Evolutionary conservation across 2,329 filamentous ascomycete genomes (phyloP), one percentile per base, ranked within the genome.

Genomic region (Botrytis galanthina): DNA sequence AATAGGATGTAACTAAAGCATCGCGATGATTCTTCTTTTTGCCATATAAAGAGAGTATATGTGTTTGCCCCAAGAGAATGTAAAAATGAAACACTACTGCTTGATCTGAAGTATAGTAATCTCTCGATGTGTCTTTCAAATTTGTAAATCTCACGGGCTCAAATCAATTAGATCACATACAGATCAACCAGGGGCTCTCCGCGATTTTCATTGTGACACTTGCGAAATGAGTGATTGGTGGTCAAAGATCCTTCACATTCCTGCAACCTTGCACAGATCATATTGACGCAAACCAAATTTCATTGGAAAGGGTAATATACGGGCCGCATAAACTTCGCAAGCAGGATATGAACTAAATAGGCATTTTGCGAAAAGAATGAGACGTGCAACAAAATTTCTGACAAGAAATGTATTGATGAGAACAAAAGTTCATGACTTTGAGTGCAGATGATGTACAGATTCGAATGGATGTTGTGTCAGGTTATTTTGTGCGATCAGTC

Each of bases 301-400:
- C 8, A 42, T 57, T 42, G 54, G 54, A 70, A 70, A 46, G 39
- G 39, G n/a, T 61, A 70, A 70, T 46, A 42, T 42, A 68, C 66
- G 37, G 46, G n/a, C 48, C 26, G n/a, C 35, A 51, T 18, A 29
- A 35, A 35, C 32, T 57, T 18, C 48, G 29, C 20, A 42, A 37
- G 60, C 22, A 22, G 9, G 26, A 64, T 4, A 16, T 12, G 20
- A 62, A 69, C 71, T 8, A 61, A 69, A 69, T 61, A 69, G 71
- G 71, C 68, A 69, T 48, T 44, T 61, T 48, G 63, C 71, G 63
- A 72, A 29, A 20, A 22, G 39, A 29, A 69, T 60, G 7, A 69
- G 71, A 69, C 35, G 22, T 69, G 71, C 71, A 69, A 72, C 71
- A 69, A 67, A 72, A 35, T 6, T 3, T 32, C 39, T 29, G 10